Conservation (phyloP, 2,329 filamentous ascomycete species). For the Rhinocladiella similis region DNA sequence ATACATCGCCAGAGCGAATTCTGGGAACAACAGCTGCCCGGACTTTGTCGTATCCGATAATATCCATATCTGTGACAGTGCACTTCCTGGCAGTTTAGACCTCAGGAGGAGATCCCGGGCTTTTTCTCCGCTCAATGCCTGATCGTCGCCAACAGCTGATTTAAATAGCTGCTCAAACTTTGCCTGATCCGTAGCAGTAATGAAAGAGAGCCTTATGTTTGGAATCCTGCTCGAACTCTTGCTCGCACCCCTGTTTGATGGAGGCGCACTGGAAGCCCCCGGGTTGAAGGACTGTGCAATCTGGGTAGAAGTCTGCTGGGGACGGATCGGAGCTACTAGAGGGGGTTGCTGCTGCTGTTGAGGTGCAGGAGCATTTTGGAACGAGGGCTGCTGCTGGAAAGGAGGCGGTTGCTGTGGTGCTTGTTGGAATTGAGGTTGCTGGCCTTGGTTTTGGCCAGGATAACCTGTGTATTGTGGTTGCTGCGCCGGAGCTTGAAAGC, state of each 20-base stretch:
- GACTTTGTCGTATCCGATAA: constrained; percentile 94
- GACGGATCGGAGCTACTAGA: constrained; percentile 53
- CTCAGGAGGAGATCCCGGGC: constrained; percentile 85
- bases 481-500: constrained; percentile 47
- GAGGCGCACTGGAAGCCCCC: constrained; percentile 50
- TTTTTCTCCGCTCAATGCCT: constrained; percentile 87
- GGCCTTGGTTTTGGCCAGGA: constrained; percentile 47
- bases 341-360: constrained; percentile 42
- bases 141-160: constrained; percentile 80
- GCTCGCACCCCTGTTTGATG: constrained; percentile 63
- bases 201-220: constrained; percentile 91
- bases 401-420: constrained; percentile 58
- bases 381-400: constrained; percentile 60
- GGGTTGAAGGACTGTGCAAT: constrained; percentile 64
- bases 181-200: constrained; percentile 89
- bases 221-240: constrained; percentile 72
- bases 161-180: constrained; percentile 99
- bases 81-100: constrained; percentile 83
- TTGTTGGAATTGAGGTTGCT: constrained; percentile 55
- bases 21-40: constrained; percentile 92
- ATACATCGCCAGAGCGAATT: constrained; percentile 98
- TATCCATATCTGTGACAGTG: constrained; percentile 91
- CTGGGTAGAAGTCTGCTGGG: constrained; percentile 61
- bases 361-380: constrained; percentile 51
- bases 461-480: constrained; percentile 64